Percentiles rank a stretch among this genome's conserved stretches.
phyloP scores from a whole-genome alignment of 2,329 filamentous ascomycete genomes.

The Penicillium sp. region DNA sequence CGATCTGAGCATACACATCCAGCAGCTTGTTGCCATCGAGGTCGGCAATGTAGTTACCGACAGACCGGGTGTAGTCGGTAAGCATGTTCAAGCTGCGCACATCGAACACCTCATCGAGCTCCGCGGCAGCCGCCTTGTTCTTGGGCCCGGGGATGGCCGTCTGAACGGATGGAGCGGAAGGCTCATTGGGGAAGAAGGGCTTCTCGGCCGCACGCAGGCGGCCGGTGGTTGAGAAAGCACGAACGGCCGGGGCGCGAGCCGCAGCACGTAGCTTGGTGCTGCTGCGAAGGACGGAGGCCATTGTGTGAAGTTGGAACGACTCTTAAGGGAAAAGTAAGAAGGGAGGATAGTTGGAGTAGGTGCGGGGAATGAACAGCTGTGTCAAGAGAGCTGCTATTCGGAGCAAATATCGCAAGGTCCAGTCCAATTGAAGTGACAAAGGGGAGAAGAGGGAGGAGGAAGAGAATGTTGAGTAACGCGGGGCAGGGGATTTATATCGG shows the following conservation, averaged over 20 bases:
- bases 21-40: constrained; percentile 50
- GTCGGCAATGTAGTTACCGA: constrained; percentile 68
- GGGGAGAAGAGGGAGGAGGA: neutral
- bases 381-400: constrained; percentile 4
- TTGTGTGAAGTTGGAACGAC: constrained; percentile 14
- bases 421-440: neutral
- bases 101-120: constrained; percentile 76
- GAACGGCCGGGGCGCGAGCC: constrained; percentile 32
- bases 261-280: constrained; percentile 33
- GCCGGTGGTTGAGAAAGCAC: constrained; percentile 36
- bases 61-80: constrained; percentile 67
- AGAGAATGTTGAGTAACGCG: constrained; percentile 4
- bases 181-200: constrained; percentile 57
- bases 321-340: neutral
- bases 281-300: constrained; percentile 38
- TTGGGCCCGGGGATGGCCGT: constrained; percentile 70
- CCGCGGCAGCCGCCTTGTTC: constrained; percentile 62
- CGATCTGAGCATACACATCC: constrained; percentile 74
- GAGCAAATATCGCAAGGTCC: neutral
- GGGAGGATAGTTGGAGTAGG: constrained; percentile 2
- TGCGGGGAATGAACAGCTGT: constrained; percentile 9
- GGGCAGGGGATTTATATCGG: constrained; percentile 20
- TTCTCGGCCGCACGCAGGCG: constrained; percentile 39
- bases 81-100: constrained; percentile 82
- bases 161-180: constrained; percentile 50